phyloP scores from a whole-genome alignment of 495 filamentous ascomycete genomes.

The Hyaloscypha hepaticicola region DNA sequence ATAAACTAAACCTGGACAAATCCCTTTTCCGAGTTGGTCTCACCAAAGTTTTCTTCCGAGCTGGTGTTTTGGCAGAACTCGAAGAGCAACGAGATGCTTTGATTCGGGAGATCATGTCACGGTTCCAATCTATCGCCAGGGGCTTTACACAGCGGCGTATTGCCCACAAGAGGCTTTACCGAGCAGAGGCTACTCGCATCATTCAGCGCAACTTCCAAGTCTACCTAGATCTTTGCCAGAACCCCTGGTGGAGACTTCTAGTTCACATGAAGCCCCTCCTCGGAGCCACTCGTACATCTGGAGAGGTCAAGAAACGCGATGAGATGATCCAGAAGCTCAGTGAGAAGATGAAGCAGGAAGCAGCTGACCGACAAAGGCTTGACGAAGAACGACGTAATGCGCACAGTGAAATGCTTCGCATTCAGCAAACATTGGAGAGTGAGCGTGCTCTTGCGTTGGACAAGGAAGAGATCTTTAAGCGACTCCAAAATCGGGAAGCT shows the following conservation, averaged over 20 bases:
- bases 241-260: slow-evolving; percentile 95
- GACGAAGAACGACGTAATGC: slow-evolving; percentile 91
- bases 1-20: slow-evolving; percentile 80
- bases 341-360: slow-evolving; percentile 75
- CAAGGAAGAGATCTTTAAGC: slow-evolving; percentile 97
- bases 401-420: slow-evolving; percentile 79
- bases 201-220: slow-evolving; percentile 91
- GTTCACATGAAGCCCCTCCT: slow-evolving; percentile 94
- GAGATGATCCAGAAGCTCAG: slow-evolving; percentile 88
- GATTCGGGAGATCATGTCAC: slow-evolving; percentile 87
- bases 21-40: slow-evolving; percentile 89
- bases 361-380: slow-evolving; percentile 69
- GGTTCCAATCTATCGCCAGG: slow-evolving; percentile 89
- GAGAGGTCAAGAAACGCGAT: slow-evolving; percentile 90
- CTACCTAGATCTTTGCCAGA: slow-evolving; percentile 83
- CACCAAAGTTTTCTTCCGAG: slow-evolving; percentile 98
- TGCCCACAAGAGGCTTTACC: slow-evolving; percentile 87
- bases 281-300: slow-evolving; percentile 83
- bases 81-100: slow-evolving; percentile 93
- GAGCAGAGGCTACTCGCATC: slow-evolving; percentile 90
- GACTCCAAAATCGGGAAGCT: slow-evolving; percentile 83
- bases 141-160: slow-evolving; percentile 86
- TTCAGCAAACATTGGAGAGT: slow-evolving; percentile 91
- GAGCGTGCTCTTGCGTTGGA: slow-evolving; percentile 92
- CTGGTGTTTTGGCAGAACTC: slow-evolving; percentile 92